Conservation (phyloP, 257 asterid genomes). For the Salvia splendens region DNA sequence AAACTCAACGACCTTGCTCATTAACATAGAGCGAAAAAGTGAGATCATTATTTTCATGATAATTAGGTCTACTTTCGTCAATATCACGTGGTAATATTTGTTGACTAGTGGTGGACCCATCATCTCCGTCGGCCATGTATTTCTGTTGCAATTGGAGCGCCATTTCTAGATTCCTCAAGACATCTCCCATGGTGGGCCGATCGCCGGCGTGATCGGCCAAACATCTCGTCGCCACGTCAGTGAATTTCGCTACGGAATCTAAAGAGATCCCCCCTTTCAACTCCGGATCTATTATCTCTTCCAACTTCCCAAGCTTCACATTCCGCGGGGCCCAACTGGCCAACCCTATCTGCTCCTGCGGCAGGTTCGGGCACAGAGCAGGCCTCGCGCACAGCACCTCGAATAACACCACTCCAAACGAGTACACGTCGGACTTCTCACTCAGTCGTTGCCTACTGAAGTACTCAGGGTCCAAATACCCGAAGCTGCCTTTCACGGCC, state of each 20-base stretch:
- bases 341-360: slow-evolving; percentile 67
- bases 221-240: slow-evolving; percentile 63
- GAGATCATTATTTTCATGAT: slow-evolving; percentile 32
- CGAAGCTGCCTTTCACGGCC: slow-evolving; percentile 75
- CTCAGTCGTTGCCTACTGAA: slow-evolving; percentile 67
- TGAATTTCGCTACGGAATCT: slow-evolving; percentile 52
- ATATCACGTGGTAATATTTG: slow-evolving; percentile 20
- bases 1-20: slow-evolving; percentile 56
- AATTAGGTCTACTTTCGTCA: neutral
- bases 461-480: slow-evolving; percentile 75
- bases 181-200: slow-evolving; percentile 76
- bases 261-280: slow-evolving; percentile 51
- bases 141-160: slow-evolving; percentile 56
- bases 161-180: slow-evolving; percentile 64
- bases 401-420: slow-evolving; percentile 74
- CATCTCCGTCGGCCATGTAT: slow-evolving; percentile 24
- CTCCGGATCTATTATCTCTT: slow-evolving; percentile 62
- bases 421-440: slow-evolving; percentile 74
- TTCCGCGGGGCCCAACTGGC: slow-evolving; percentile 63
- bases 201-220: slow-evolving; percentile 61
- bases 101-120: no score
- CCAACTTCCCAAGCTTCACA: slow-evolving; percentile 45
- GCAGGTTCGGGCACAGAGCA: slow-evolving; percentile 56
- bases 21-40: slow-evolving; percentile 60
- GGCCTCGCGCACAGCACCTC: slow-evolving; percentile 68